Evolutionary conservation across 257 asterid genomes (phyloP).

Genomic region (Rubia yunnanensis): DNA sequence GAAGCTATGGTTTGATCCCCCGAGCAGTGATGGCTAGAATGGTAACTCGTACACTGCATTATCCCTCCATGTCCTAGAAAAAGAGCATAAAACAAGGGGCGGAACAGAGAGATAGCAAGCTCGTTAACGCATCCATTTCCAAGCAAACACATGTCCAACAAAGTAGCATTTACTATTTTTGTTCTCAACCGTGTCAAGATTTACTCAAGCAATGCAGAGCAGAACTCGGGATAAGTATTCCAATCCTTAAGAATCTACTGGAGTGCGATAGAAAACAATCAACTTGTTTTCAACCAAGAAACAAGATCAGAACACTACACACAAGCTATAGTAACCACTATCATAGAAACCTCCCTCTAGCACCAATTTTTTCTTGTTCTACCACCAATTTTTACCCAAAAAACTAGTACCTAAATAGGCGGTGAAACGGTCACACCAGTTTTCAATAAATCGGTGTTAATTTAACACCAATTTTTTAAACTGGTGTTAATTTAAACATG

Average conservation of each 20-base stretch:
- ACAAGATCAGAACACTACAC: neutral
- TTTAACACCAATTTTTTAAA: too few relatives aligned
- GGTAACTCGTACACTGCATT: conserved; percentile 50
- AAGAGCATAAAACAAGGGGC: neutral
- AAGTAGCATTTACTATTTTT: neutral
- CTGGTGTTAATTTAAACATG: too few relatives aligned
- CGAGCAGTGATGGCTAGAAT: conserved; percentile 29
- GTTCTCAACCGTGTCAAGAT: neutral
- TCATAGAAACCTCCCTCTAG: too few relatives aligned
- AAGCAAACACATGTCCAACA: neutral
- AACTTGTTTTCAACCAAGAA: neutral
- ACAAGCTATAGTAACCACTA: neutral
- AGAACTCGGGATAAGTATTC: neutral
- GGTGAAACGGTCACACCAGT: too few relatives aligned
- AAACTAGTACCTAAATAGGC: too few relatives aligned
- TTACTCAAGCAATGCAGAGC: neutral
- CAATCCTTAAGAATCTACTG: neutral
- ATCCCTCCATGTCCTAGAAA: conserved; percentile 24
- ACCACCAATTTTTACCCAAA: too few relatives aligned
- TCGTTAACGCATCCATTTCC: neutral
- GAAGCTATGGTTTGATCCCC: conserved; percentile 30
- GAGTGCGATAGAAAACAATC: neutral
- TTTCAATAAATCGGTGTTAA: too few relatives aligned
- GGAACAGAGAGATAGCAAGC: neutral
- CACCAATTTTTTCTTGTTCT: too few relatives aligned